Percentiles rank a stretch among this genome's conserved stretches.
Conservation (phyloP, 108 stramenopile species). For the Ochromonas danica region DNA sequence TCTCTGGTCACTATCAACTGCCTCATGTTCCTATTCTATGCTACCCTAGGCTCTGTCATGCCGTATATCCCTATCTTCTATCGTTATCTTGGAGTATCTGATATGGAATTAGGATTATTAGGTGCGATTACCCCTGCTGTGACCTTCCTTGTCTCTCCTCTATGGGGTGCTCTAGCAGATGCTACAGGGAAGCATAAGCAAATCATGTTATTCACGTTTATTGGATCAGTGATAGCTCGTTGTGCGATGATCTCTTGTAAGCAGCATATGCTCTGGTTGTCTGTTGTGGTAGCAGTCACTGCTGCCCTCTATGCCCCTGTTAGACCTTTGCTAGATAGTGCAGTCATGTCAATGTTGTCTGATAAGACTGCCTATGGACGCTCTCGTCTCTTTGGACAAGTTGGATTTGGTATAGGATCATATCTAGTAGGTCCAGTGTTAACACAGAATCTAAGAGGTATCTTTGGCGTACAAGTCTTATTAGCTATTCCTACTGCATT, state of each 20-base stretch:
- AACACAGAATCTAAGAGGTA: background rate
- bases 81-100: constrained; percentile 77
- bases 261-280: constrained; percentile 64
- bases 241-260: constrained; percentile 62
- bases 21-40: constrained; percentile 86
- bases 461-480: background rate
- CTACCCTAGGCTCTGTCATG: constrained; percentile 76
- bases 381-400: constrained; percentile 85
- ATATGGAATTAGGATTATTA: constrained; percentile 77
- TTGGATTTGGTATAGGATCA: constrained; percentile 85
- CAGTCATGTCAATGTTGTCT: constrained; percentile 73
- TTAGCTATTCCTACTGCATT: constrained; percentile 19
- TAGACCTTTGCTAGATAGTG: constrained; percentile 81
- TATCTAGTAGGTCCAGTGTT: constrained; percentile 43
- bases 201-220: constrained; percentile 78
- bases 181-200: constrained; percentile 62
- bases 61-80: constrained; percentile 93
- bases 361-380: constrained; percentile 75
- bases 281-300: constrained; percentile 71
- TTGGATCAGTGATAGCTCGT: constrained; percentile 70
- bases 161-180: constrained; percentile 87
- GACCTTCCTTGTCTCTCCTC: constrained; percentile 82
- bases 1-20: too few species aligned
- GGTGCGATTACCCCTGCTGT: constrained; percentile 89
- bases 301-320: constrained; percentile 89